Base-by-base conservation (phyloP, 2,329 filamentous ascomycete genomes). In the Fusarium phyllophilum region DNA sequence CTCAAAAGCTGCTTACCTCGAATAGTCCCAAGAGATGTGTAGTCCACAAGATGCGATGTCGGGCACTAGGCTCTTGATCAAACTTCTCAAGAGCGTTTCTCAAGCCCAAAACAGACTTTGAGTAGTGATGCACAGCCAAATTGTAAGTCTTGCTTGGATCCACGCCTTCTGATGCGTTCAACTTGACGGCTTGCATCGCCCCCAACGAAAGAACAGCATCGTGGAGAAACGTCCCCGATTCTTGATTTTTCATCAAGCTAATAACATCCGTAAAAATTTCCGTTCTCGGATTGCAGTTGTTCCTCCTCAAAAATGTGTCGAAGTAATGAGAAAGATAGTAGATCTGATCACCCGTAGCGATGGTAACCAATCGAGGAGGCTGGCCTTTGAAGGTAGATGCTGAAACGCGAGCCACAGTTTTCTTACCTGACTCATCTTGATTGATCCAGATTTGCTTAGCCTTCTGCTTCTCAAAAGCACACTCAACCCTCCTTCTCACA, bases 1-100 rank as follows among this genome's bases (percentile, higher is more conserved):
- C 14, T 17, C 15, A 15, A 34, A 8, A 15, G 11, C n/a, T 7
- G n/a, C n/a, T n/a, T n/a, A n/a, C 82, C 72, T 83, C 82, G 14
- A 82, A 83, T 2, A 83, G 52, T 0, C 82, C 82, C 0, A 83
- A 66, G 1, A 82, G 51, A 7, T 82, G 71, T 0, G 82, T 83
- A 0, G 82, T 78, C 82, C 82, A 83, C 0, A 82, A 56, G 4
- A 82, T 74, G 11, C 70, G 66, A 22, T 70, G 52, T 2, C 63
- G 71, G 3, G 69, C 48, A 1, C 54, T 63, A 4, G 70, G 44
- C 3, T 48, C 41, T 1, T 49, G 41, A 0, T 46, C 39, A 12
- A 73, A 66, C 2, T 56, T 46, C 1, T 54, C 46, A 8, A 79
- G 72, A 3, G 77, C 73, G 3, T 58, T 44, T 9, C 79, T 58